Evolutionary conservation across 768 basidiomycete species (phyloP).

Genomic region (Suillus luteus): DNA sequence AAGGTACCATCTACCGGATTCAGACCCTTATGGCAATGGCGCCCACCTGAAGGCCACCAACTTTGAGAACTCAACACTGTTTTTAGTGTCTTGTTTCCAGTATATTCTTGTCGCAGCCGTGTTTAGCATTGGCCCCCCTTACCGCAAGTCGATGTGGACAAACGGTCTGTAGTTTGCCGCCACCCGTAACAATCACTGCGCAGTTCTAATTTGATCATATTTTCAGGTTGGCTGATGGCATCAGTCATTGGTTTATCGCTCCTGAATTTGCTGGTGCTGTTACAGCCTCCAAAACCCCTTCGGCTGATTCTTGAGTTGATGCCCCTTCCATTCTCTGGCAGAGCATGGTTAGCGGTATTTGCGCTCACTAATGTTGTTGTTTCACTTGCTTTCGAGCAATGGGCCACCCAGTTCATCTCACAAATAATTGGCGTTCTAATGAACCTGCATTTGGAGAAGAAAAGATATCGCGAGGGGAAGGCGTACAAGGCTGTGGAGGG

Average conservation of each 20-base stretch:
- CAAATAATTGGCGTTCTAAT: slow-evolving; percentile 50
- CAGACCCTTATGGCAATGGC: slow-evolving; percentile 49
- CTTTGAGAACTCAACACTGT: slow-evolving; percentile 90
- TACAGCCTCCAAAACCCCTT: slow-evolving; percentile 65
- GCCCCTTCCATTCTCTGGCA: slow-evolving; percentile 67
- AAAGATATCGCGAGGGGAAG: slow-evolving; percentile 64
- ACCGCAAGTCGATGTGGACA: slow-evolving; percentile 92
- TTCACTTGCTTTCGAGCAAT: slow-evolving; percentile 78
- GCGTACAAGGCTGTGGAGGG: slow-evolving; percentile 86
- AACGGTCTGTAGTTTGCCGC: slow-evolving; percentile 62
- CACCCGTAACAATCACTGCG: neutral
- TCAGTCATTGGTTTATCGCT: slow-evolving; percentile 67
- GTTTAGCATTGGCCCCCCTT: slow-evolving; percentile 97
- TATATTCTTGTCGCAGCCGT: slow-evolving; percentile 97
- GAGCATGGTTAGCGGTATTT: slow-evolving; percentile 65
- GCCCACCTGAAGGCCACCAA: slow-evolving; percentile 82
- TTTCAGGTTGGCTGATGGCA: slow-evolving; percentile 76
- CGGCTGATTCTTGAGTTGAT: slow-evolving; percentile 73
- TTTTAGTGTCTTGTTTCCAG: slow-evolving; percentile 96
- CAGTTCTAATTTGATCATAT: neutral
- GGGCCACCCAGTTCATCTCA: slow-evolving; percentile 62
- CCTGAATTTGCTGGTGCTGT: slow-evolving; percentile 77
- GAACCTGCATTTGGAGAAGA: slow-evolving; percentile 42
- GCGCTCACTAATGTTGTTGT: slow-evolving; percentile 69
- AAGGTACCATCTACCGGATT: slow-evolving; percentile 64